These are phyloP conservation scores for Triangularia setosa DNA, from an alignment of 2,329 filamentous ascomycete species.

Conservation along the genomic window DNA sequence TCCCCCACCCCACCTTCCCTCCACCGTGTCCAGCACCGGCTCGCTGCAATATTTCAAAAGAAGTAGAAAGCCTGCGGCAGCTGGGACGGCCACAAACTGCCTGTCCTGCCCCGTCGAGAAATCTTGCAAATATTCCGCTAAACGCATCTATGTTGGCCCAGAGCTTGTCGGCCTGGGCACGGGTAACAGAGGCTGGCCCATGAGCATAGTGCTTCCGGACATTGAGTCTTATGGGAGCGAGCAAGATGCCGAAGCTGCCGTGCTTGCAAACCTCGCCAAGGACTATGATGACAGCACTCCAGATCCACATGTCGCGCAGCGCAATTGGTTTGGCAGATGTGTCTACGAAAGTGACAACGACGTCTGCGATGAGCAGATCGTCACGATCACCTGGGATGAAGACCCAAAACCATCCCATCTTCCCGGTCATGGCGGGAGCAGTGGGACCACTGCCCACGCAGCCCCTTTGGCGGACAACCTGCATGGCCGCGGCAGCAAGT, in stretches of 20 bases:
- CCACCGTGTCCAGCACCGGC: conserved; percentile 71
- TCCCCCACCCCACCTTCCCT: conserved; percentile 64
- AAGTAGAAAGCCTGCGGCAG: conserved; percentile 68
- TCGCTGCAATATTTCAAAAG: conserved; percentile 73
- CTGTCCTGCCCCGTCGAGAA: conserved; percentile 70
- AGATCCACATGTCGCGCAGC: conserved; percentile 42
- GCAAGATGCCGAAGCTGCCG: conserved; percentile 44
- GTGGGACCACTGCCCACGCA: conserved; percentile 4
- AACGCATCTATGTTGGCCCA: conserved; percentile 72
- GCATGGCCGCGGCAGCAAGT: conserved; percentile 65
- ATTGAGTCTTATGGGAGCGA: conserved; percentile 67
- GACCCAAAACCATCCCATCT: conserved; percentile 41
- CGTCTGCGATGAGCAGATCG: conserved; percentile 88
- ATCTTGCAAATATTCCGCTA: conserved; percentile 80
- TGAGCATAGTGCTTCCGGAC: conserved; percentile 85
- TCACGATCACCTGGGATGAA: conserved; percentile 84
- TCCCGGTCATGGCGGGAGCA: conserved; percentile 18
- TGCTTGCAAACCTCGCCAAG: conserved; percentile 39
- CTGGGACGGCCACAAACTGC: conserved; percentile 81
- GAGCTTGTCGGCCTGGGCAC: conserved; percentile 56
- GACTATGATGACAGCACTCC: conserved; percentile 52
- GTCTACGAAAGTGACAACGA: conserved; percentile 92
- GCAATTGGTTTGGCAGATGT: conserved; percentile 87
- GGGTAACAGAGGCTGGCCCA: conserved; percentile 73
- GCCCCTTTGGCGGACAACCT: conserved; percentile 23